Conservation (phyloP, 371 early-diverging fungal genomes). For the Phascolomyces articulosus region DNA sequence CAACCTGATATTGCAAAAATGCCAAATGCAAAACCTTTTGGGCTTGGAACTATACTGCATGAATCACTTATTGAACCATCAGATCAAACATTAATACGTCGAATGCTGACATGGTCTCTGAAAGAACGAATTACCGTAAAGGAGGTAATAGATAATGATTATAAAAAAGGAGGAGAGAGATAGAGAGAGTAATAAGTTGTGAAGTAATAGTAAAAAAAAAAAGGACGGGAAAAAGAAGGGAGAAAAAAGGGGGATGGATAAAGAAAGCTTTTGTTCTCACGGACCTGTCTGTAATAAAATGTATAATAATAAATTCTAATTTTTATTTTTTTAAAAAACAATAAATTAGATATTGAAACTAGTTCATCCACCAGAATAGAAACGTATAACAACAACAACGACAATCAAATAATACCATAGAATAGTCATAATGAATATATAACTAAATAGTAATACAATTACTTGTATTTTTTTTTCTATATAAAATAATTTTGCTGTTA, state of each 20-base stretch:
- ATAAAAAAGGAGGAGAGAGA: not conserved
- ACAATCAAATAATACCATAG: too few relatives aligned
- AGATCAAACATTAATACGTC: conserved; percentile 10
- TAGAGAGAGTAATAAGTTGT: not conserved
- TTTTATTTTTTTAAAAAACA: not conserved
- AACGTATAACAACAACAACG: not conserved
- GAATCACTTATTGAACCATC: not conserved
- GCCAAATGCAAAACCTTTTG: not conserved
- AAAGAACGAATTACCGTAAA: conserved; percentile 23
- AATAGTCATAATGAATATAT: too few relatives aligned
- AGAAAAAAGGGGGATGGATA: not conserved
- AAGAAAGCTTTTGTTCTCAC: not conserved
- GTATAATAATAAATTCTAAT: too few relatives aligned
- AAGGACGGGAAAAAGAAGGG: too few relatives aligned
- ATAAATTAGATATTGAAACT: not conserved
- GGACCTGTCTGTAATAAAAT: too few relatives aligned
- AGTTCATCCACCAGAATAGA: not conserved
- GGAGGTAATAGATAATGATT: conserved; percentile 20
- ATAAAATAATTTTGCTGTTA: not conserved
- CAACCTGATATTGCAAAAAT: not conserved
- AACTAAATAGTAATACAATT: too few relatives aligned
- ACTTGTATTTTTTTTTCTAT: too few relatives aligned
- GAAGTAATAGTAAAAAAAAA: too few relatives aligned
- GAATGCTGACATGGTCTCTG: conserved; percentile 42
- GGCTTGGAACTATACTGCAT: not conserved